Evolutionary conservation across 2,329 filamentous ascomycete genomes (phyloP).

Genomic region (Juglanconis oblonga): DNA sequence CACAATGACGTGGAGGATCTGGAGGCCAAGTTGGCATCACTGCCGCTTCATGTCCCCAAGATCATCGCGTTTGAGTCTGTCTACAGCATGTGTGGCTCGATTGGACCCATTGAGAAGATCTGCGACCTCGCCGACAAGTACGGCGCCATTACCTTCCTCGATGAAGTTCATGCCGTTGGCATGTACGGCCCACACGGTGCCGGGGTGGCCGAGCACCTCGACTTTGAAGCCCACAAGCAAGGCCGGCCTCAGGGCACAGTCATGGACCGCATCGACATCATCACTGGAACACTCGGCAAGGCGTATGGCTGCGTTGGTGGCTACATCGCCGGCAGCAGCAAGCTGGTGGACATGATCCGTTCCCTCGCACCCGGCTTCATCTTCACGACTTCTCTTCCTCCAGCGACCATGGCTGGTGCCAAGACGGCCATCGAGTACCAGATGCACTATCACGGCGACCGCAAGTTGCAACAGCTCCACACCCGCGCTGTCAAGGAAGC

Average conservation of each 20-base stretch:
- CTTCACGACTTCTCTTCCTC: conserved; percentile 95
- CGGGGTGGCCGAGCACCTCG: conserved; percentile 94
- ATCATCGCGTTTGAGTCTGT: conserved; percentile 99
- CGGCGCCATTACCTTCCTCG: conserved; percentile 93
- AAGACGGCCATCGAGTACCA: conserved; percentile 92
- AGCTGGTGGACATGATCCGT: conserved; percentile 87
- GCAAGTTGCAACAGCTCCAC: conserved; percentile 90
- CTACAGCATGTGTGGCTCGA: conserved; percentile 98
- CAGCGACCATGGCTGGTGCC: conserved; percentile 94
- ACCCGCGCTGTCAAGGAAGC: conserved; percentile 91
- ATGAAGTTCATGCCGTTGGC: conserved; percentile 97
- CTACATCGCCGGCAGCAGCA: conserved; percentile 88
- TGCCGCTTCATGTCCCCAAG: conserved; percentile 84
- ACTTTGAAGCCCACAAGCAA: conserved; percentile 80
- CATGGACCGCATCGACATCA: conserved; percentile 96
- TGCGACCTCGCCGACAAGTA: conserved; percentile 97
- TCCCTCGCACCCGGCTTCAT: conserved; percentile 97
- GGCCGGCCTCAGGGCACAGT: conserved; percentile 77
- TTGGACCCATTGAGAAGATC: conserved; percentile 92
- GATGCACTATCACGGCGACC: conserved; percentile 78
- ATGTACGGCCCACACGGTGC: conserved; percentile 98
- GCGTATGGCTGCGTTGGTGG: conserved; percentile 97
- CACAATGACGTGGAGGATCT: conserved; percentile 95
- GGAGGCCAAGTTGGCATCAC: conserved; percentile 84
- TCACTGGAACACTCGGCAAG: conserved; percentile 95